phyloP scores from a whole-genome alignment of 768 basidiomycete genomes.

The Suillus paluster region DNA sequence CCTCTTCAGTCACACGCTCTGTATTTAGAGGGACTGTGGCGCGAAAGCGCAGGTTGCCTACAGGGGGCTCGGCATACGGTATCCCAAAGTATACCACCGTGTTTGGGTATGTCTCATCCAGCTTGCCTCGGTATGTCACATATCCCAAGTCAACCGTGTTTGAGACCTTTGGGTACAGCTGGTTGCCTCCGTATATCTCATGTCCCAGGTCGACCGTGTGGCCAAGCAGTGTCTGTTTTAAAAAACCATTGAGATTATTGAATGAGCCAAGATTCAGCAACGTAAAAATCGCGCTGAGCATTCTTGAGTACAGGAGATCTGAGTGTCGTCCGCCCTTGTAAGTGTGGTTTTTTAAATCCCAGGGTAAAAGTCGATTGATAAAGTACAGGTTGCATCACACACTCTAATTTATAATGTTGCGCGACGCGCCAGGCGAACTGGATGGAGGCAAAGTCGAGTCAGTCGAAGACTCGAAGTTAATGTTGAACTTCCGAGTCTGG shows the following conservation, averaged over 20 bases:
- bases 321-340: background rate
- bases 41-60: conserved; percentile 48
- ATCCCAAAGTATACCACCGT: conserved; percentile 60
- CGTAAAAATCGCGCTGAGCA: background rate
- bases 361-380: too few relatives aligned
- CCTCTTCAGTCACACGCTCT: conserved; percentile 41
- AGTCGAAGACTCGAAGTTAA: too few relatives aligned
- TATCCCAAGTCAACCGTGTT: conserved; percentile 65
- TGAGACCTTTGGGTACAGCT: conserved; percentile 20
- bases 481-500: too few relatives aligned
- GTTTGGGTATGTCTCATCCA: conserved; percentile 45
- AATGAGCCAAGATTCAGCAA: conserved; percentile 29
- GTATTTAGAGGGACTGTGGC: conserved; percentile 59
- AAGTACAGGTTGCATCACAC: too few relatives aligned
- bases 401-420: too few relatives aligned
- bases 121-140: conserved; percentile 59
- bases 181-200: conserved; percentile 59
- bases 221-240: conserved; percentile 5
- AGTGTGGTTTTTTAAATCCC: background rate
- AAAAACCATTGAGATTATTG: conserved; percentile 18
- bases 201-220: conserved; percentile 60
- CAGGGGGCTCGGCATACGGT: conserved; percentile 50
- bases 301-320: conserved; percentile 3
- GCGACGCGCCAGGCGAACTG: too few relatives aligned
- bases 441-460: too few relatives aligned